These are phyloP conservation scores for Gossypium mustelinum DNA, from an alignment of 345 rosid species.

Conservation along the genomic window DNA sequence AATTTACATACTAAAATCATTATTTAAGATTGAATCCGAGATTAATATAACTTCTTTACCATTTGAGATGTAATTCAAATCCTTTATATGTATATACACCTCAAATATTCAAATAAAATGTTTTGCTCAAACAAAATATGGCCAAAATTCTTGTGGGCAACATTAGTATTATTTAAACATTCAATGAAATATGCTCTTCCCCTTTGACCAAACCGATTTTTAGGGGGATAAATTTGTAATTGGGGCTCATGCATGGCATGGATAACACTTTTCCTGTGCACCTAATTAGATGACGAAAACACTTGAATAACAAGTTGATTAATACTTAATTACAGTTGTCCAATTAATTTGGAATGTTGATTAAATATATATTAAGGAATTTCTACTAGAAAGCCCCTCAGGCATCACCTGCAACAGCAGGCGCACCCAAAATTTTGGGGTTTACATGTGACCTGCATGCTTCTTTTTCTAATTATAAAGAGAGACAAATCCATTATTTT, in stretches of 20 bases:
- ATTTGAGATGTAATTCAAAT: no score
- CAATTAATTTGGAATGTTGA: neutral
- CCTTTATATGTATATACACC: no score
- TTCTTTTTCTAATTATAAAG: neutral
- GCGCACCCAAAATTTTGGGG: neutral
- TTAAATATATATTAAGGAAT: neutral
- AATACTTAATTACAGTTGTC: neutral
- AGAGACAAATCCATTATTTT: slow-evolving; percentile 1
- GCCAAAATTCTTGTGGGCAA: no score
- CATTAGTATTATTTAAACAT: neutral
- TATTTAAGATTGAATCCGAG: no score
- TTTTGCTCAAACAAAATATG: no score
- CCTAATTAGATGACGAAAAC: neutral
- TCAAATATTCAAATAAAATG: no score
- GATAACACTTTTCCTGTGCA: neutral
- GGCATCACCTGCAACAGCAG: neutral
- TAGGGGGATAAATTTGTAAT: neutral
- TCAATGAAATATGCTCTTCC: neutral
- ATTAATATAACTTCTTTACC: no score
- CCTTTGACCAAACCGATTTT: neutral
- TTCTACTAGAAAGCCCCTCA: neutral
- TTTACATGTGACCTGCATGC: slow-evolving; percentile 1
- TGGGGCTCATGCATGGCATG: neutral
- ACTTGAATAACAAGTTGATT: neutral
- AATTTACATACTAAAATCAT: no score